Base-by-base conservation (phyloP, 1,284 basidiomycete genomes). In the Ustilago curta region DNA sequence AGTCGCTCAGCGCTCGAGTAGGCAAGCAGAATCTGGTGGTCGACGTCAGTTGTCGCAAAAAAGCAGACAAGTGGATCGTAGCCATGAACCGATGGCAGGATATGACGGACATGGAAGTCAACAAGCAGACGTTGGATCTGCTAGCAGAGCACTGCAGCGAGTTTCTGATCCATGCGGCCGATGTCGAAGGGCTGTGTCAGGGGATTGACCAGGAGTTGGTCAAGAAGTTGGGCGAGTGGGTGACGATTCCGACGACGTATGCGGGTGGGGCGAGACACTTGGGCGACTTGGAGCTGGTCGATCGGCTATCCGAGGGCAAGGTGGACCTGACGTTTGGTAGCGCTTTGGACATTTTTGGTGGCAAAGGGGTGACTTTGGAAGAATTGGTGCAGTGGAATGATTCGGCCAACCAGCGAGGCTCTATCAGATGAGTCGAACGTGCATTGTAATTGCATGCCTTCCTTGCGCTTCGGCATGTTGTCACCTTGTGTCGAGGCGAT, bases 1-100 rank as follows among this genome's bases (percentile, higher is more conserved):
- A 90, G 72, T 86, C 85, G 0, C 86, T 99, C 12, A 90, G 90
- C 4, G 81, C 87, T n/a, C 85, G 87, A 2, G 89, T 95, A 3
- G 93, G 94, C 0, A 94, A 90, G 86, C 92, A 96, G n/a, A 89
- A 87, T 21, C 88, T 99, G 2, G 95, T 99, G 1, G 91, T 99
- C 12, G 97, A 99, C 83, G 91, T 99, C 51, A 97, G 96, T 84
- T 99, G 97, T 86, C 90, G 96, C 21, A 89, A 90, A 77, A 87
- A 90, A 80, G 91, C 88, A 14, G 87, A 90, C 39, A 90, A 88
- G 73, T 99, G 97, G 97, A 88, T 95, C 39, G 93, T 99, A 8
- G 95, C 97, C 0, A 98, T 97, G 95, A 97, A 99, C 86, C 93
- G 95, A 82, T 99, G 97, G 97, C 95, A 97, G 85, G 92, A 93